A percentile compares a stretch with the other conserved stretches of the same genome.
Evolutionary conservation across 352 stramenopile genomes (phyloP).

Genomic region (Phytophthora hybrid): DNA sequence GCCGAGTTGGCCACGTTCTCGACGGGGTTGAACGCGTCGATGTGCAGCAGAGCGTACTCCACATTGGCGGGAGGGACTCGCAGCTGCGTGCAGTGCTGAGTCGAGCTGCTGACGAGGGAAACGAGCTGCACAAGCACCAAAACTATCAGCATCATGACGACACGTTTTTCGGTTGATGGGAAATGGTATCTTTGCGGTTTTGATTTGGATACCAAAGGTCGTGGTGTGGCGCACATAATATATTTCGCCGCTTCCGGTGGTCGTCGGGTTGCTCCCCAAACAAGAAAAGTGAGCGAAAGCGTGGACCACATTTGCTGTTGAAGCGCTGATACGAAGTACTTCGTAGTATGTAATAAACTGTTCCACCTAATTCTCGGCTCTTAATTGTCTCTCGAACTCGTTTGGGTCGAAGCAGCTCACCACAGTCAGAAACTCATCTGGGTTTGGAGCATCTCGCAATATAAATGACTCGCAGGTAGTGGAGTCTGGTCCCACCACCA

Average conservation of each 20-base stretch:
- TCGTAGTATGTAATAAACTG: no score
- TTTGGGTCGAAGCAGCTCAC: slow-evolving; percentile 21
- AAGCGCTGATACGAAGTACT: no score
- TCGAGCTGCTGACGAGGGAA: background rate
- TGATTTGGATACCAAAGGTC: slow-evolving; percentile 10
- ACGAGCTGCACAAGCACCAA: slow-evolving; percentile 25
- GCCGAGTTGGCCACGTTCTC: slow-evolving; percentile 31
- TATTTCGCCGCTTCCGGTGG: background rate
- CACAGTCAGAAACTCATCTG: slow-evolving; percentile 9
- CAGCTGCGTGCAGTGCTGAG: slow-evolving; percentile 32
- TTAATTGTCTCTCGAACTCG: no score
- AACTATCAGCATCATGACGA: background rate
- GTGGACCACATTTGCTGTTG: no score
- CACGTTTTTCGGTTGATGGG: slow-evolving; percentile 5
- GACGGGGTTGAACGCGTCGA: slow-evolving; percentile 48
- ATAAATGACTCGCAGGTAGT: slow-evolving; percentile 9
- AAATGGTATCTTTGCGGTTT: slow-evolving; percentile 26
- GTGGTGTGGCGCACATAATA: slow-evolving; percentile 12
- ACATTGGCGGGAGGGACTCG: slow-evolving; percentile 37
- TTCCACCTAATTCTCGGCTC: no score
- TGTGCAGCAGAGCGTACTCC: slow-evolving; percentile 43
- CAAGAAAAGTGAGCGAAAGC: no score
- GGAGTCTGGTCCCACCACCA: slow-evolving; percentile 11
- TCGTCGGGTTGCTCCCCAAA: no score
- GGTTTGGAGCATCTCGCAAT: slow-evolving; percentile 10